Conservation (phyloP, 2,329 filamentous ascomycete genomes). For the Fusarium sp. region DNA sequence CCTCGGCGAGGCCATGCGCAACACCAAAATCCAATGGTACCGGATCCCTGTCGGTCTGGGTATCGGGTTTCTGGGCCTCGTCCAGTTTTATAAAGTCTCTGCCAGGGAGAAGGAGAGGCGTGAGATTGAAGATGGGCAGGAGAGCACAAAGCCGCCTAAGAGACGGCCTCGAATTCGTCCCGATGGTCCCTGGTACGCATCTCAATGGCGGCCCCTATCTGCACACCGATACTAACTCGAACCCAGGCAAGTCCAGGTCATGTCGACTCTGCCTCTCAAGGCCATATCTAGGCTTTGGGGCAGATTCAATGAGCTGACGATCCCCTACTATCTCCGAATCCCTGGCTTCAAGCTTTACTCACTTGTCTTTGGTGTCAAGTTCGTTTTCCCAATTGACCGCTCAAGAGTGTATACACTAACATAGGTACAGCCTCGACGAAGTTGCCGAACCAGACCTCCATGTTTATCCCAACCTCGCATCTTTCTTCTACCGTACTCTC, state of each 20-base stretch:
- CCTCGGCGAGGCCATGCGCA: constrained; percentile 65
- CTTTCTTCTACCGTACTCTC: constrained; percentile 96
- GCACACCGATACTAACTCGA: constrained; percentile 30
- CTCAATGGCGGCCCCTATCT: constrained; percentile 28
- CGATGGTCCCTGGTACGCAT: constrained; percentile 83
- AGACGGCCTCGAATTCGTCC: constrained; percentile 78
- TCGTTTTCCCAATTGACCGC: constrained; percentile 39
- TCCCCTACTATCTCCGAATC: constrained; percentile 89
- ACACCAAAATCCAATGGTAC: constrained; percentile 83
- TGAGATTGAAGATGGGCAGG: constrained; percentile 61
- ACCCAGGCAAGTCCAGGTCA: constrained; percentile 87
- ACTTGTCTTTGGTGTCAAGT: constrained; percentile 91
- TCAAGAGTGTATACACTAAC: constrained; percentile 40
- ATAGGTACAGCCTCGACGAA: constrained; percentile 79
- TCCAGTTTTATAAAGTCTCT: constrained; percentile 86
- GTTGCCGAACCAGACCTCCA: constrained; percentile 91
- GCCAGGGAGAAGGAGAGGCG: constrained; percentile 67
- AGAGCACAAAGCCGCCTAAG: constrained; percentile 62
- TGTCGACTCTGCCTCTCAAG: constrained; percentile 93
- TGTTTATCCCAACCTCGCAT: constrained; percentile 90
- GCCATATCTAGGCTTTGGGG: constrained; percentile 92
- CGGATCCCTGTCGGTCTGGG: constrained; percentile 91
- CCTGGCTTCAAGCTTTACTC: constrained; percentile 95
- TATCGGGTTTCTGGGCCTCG: constrained; percentile 84
- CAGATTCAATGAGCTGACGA: constrained; percentile 88